phyloP scores from a whole-genome alignment of 139 green algal genomes.

The Coccomyxa sp. region DNA sequence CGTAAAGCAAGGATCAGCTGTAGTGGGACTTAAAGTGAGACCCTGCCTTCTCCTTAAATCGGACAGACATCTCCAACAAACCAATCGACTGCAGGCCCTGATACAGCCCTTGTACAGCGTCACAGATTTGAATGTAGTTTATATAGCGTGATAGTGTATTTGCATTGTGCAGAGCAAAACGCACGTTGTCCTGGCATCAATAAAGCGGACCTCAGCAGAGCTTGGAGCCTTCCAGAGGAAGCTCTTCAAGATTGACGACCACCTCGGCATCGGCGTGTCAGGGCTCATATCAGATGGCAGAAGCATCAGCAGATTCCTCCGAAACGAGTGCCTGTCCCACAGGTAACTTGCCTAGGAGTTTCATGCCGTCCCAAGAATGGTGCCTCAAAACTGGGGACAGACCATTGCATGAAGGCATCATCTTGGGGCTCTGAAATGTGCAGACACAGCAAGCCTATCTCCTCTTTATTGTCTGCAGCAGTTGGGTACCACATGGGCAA shows the following conservation, averaged over 20 bases:
- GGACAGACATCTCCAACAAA: too few relatives aligned
- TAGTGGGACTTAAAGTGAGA: conserved; percentile 84
- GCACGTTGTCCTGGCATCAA: conserved; percentile 84
- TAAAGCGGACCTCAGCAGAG: conserved; percentile 87
- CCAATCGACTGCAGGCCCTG: too few relatives aligned
- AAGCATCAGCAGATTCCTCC: conserved; percentile 92
- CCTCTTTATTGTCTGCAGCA: background rate
- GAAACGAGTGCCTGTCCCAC: conserved; percentile 94
- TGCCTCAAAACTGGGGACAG: too few relatives aligned
- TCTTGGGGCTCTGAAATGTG: too few relatives aligned
- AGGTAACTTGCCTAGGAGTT: conserved; percentile 33
- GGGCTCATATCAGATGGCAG: conserved; percentile 93
- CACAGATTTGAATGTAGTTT: background rate
- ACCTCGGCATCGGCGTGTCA: conserved; percentile 94
- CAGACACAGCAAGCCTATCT: background rate
- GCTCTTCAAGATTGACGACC: conserved; percentile 96
- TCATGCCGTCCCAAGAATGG: too few relatives aligned
- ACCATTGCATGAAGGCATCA: too few relatives aligned
- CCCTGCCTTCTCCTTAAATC: background rate
- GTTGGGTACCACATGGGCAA: background rate
- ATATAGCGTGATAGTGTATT: background rate
- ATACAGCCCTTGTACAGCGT: background rate
- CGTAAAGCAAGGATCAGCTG: conserved; percentile 94
- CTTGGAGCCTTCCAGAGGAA: conserved; percentile 89
- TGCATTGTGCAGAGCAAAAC: conserved; percentile 62